Base-by-base conservation (phyloP, 345 rosid genomes). In the Eutrema yunnanense region DNA sequence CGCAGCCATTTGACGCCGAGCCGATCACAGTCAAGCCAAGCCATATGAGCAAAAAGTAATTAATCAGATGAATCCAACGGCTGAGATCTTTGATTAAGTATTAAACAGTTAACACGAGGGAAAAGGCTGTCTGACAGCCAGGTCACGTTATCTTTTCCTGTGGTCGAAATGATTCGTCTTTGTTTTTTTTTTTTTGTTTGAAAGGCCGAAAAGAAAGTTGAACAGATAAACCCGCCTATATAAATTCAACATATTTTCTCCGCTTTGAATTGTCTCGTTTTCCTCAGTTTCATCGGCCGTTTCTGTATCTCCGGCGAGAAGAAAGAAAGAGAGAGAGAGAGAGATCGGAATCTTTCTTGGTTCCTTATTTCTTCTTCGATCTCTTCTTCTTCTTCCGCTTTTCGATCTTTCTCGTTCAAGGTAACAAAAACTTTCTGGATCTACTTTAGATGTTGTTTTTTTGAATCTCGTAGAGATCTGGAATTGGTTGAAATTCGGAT, bases 121-220 rank as follows among this genome's bases (percentile, higher is more conserved):
- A 41, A 70, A 70, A 76, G 80, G 80, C 80, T 76, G 80, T 76
- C 72, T 76, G 80, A 76, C 80, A 76, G 76, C 80, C 80, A 71
- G 72, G 80, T 71, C 80, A 76, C 72, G 80, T 76, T 76, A 76
- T 76, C 80, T 76, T 76, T 76, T 46, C 67, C 62, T 64, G 72
- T 71, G 76, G 80, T 57, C 72, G 80, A 71, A 76, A 76, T 76
- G 80, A 76, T 76, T 76, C 72, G 43, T 64, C 76, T 74, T 33
- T 33, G 55, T 67, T 49, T 9, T 58, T n/a, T 49, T 67, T 54
- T 60, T 22, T 26, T 58, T 69, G 41, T 74, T 51, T 59, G 78
- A 69, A 75, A 68, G 74, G 74, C 33, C 74, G 52, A 63, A 70
- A 76, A 54, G 47, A 54, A 76, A 56, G 32, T 32, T 56, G 67